Conservation (phyloP, 129 eudicot genomes). For the Pittosporum tobira region DNA sequence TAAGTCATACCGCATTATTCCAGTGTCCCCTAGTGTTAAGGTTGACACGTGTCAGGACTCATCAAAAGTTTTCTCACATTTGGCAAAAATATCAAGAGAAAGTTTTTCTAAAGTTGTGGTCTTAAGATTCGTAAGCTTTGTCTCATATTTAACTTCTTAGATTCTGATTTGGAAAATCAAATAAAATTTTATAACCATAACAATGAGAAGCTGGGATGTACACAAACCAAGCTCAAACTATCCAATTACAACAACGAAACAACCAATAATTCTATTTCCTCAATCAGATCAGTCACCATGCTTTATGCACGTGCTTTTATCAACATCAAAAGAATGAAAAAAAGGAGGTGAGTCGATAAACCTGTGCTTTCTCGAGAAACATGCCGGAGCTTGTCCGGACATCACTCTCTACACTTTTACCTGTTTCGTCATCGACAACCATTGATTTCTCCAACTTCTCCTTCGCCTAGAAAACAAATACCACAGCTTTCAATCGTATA, state of each 20-base stretch:
- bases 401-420: constrained; percentile 65
- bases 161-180: not conserved
- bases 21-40: no score
- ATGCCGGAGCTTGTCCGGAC: constrained; percentile 88
- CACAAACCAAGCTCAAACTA: not conserved
- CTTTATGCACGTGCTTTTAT: not conserved
- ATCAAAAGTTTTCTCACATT: no score
- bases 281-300: not conserved
- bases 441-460: constrained; percentile 70
- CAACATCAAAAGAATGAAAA: not conserved
- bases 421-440: constrained; percentile 69
- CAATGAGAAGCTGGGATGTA: not conserved
- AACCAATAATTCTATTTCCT: not conserved
- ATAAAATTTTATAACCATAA: not conserved
- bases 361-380: constrained; percentile 73
- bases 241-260: no score
- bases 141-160: not conserved
- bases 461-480: constrained; percentile 40
- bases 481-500: not conserved
- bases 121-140: no score
- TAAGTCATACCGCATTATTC: no score
- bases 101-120: not conserved
- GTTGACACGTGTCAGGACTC: no score
- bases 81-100: not conserved
- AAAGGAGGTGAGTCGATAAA: not conserved